A percentile compares a stretch with the other conserved stretches of the same genome.
These are phyloP conservation scores for Stachybotrys chartarum DNA, from an alignment of 2,329 filamentous ascomycete genomes.

Conservation along the genomic window DNA sequence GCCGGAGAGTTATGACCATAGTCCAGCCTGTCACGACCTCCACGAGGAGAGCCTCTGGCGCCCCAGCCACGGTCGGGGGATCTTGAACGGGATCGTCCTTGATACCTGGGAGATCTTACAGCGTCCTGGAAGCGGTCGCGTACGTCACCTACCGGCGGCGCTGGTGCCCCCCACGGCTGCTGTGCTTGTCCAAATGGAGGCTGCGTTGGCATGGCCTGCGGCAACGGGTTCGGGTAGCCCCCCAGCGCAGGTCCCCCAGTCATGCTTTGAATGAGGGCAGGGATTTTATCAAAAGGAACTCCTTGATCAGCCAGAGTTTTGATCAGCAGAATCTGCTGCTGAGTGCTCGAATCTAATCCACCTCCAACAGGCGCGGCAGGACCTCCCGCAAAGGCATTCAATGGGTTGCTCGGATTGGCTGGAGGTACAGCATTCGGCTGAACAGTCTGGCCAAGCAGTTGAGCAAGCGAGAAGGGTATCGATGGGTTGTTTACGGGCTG, in stretches of 20 bases:
- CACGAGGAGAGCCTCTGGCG: conserved; percentile 56
- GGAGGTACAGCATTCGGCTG: conserved; percentile 16
- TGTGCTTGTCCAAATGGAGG: conserved; percentile 30
- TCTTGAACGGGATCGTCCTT: conserved; percentile 64
- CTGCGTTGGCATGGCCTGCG: conserved; percentile 34
- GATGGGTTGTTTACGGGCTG: conserved; percentile 54
- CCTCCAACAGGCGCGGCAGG: conserved; percentile 23
- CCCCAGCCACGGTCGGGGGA: conserved; percentile 73
- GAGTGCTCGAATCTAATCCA: conserved; percentile 47
- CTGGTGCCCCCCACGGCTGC: conserved; percentile 22
- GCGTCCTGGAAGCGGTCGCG: conserved; percentile 54
- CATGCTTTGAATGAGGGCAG: conserved; percentile 47
- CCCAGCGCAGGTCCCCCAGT: conserved; percentile 28
- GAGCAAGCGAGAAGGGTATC: conserved; percentile 33
- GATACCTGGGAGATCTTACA: conserved; percentile 55
- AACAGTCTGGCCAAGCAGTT: conserved; percentile 27
- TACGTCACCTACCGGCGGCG: conserved; percentile 31
- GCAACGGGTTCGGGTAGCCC: conserved; percentile 25
- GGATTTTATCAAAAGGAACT: conserved; percentile 71
- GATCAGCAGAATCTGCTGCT: conserved; percentile 67
- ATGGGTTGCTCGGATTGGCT: conserved; percentile 17
- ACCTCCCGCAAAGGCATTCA: conserved; percentile 20
- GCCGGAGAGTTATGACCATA: conserved; percentile 66
- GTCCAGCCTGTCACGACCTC: conserved; percentile 59
- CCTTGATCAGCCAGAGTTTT: conserved; percentile 71